Conservation (phyloP, 768 basidiomycete genomes). For the Pulveroboletus ravenelii region DNA sequence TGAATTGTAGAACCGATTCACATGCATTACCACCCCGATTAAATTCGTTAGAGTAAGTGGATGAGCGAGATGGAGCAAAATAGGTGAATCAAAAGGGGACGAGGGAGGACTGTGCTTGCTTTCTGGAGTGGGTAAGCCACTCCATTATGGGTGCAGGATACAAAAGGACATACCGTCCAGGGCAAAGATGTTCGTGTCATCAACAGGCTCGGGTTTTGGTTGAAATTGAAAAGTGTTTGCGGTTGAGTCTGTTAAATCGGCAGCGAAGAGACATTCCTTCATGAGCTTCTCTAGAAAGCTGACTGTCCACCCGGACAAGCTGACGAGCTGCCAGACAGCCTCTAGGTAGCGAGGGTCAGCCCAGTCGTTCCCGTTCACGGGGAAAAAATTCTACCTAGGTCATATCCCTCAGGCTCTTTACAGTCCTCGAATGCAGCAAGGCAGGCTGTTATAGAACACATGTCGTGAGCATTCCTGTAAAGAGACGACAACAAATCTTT, state of each 20-base stretch:
- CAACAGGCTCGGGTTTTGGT: slow-evolving; percentile 26
- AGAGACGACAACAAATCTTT: slow-evolving; percentile 40
- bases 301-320: slow-evolving; percentile 57
- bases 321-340: slow-evolving; percentile 69
- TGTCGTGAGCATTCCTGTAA: slow-evolving; percentile 63
- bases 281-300: slow-evolving; percentile 57
- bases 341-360: slow-evolving; percentile 36
- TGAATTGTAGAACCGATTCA: slow-evolving; percentile 54
- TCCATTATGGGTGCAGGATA: slow-evolving; percentile 40
- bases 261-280: slow-evolving; percentile 44
- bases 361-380: not conserved
- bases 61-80: slow-evolving; percentile 58
- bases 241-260: slow-evolving; percentile 20
- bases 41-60: slow-evolving; percentile 56
- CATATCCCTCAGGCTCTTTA: slow-evolving; percentile 54
- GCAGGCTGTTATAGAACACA: slow-evolving; percentile 58
- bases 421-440: slow-evolving; percentile 66
- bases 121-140: slow-evolving; percentile 25
- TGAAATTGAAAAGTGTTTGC: slow-evolving; percentile 9
- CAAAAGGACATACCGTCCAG: slow-evolving; percentile 21
- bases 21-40: slow-evolving; percentile 45
- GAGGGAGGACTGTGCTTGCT: slow-evolving; percentile 8
- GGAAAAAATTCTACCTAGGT: slow-evolving; percentile 45
- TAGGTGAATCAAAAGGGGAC: slow-evolving; percentile 32
- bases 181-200: slow-evolving; percentile 22